Evolutionary conservation across 208 protist species (phyloP).

Genomic region (Willaertia magna): DNA sequence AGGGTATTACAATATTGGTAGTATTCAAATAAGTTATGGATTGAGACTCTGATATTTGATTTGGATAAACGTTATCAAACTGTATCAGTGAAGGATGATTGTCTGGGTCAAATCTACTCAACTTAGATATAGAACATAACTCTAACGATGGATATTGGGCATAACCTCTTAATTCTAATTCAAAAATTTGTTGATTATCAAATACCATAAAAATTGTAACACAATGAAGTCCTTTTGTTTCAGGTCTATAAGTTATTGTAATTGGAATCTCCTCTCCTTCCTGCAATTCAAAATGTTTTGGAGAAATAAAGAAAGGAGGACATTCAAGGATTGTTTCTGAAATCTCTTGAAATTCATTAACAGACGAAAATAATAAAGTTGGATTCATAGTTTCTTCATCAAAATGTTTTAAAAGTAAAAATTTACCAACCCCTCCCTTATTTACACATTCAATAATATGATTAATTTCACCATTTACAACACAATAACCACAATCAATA

Average conservation of each 20-base stretch:
- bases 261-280: neutral
- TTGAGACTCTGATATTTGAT: neutral
- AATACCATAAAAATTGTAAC: neutral
- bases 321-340: neutral
- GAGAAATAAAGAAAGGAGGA: neutral
- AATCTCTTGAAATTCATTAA: neutral
- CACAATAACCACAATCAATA: neutral
- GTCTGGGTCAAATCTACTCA: neutral
- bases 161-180: neutral
- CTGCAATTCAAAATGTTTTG: neutral
- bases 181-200: neutral
- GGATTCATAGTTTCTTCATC: neutral
- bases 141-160: neutral
- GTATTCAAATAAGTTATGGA: neutral
- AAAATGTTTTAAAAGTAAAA: neutral
- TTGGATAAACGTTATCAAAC: neutral
- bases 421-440: neutral
- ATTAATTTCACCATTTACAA: neutral
- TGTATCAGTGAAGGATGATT: neutral
- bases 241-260: neutral
- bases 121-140: neutral
- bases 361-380: neutral
- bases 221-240: neutral
- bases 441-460: neutral
- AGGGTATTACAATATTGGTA: neutral